Percentiles rank a stretch among this genome's conserved stretches.
These are phyloP conservation scores for Heliosperma pusillum DNA, from an alignment of 148 eudicot species.

Conservation along the genomic window DNA sequence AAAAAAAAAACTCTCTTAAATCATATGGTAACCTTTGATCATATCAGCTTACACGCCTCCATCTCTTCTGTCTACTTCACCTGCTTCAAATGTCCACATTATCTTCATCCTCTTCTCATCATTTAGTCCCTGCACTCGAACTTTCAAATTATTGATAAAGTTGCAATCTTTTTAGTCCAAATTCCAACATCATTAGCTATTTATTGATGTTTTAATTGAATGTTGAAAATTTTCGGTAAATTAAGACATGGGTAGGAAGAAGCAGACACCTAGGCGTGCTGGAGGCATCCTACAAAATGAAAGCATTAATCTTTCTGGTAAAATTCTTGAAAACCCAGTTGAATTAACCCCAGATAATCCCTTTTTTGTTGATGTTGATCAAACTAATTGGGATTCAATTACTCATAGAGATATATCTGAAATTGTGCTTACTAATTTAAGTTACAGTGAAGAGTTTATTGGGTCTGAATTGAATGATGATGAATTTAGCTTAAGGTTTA, in stretches of 20 bases:
- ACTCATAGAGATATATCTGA: constrained; percentile 73
- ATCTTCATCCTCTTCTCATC: background rate
- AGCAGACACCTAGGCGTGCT: constrained; percentile 60
- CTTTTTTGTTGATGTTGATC: constrained; percentile 55
- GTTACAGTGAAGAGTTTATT: constrained; percentile 35
- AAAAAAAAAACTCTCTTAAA: no score
- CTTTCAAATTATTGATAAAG: background rate
- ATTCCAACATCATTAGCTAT: background rate
- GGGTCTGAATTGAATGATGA: constrained; percentile 45
- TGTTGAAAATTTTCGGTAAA: background rate
- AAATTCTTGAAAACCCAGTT: constrained; percentile 22
- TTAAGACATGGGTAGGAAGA: constrained; percentile 64
- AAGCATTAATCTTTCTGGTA: constrained; percentile 22
- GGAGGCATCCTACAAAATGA: constrained; percentile 32
- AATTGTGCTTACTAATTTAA: constrained; percentile 59
- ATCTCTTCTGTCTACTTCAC: background rate
- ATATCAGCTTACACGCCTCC: background rate
- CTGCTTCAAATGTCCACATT: background rate
- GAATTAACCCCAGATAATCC: constrained; percentile 36
- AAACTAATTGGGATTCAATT: constrained; percentile 18
- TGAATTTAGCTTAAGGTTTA: constrained; percentile 51
- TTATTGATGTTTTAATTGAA: background rate
- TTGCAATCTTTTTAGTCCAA: background rate
- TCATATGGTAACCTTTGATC: background rate
- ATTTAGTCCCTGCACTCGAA: background rate